A percentile compares a stretch with the other conserved stretches of the same genome.
Conservation (phyloP, 371 early-diverging fungal species). For the Mucor piriformis region DNA sequence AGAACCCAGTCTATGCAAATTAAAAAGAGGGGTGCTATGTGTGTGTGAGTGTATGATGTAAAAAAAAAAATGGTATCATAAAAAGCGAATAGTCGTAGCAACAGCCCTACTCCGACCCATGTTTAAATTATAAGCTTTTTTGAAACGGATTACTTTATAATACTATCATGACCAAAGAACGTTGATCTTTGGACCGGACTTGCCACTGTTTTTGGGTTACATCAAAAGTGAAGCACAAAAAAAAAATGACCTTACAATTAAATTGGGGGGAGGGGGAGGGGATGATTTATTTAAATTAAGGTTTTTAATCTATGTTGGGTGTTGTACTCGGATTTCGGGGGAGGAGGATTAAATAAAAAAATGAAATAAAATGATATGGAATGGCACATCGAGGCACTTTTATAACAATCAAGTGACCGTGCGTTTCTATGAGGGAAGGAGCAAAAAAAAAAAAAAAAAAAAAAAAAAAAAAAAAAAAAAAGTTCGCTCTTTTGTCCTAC, state of each 20-base stretch:
- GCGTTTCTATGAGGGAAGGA: background rate
- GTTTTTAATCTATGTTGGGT: background rate
- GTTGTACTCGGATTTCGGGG: background rate
- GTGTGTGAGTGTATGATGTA: no score
- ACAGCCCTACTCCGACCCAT: no score
- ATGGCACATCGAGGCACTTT: slow-evolving; percentile 13
- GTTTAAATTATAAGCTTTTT: no score
- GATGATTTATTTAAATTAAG: background rate
- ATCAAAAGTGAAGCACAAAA: background rate
- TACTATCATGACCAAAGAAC: background rate
- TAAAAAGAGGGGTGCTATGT: no score
- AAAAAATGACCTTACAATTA: no score
- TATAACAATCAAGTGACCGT: slow-evolving; percentile 1
- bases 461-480: background rate
- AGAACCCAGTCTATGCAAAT: no score
- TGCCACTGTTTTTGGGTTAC: slow-evolving; percentile 7
- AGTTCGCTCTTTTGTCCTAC: slow-evolving; percentile 8
- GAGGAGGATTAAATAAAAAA: background rate
- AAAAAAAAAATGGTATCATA: no score
- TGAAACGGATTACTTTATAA: background rate
- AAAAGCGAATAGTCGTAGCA: no score
- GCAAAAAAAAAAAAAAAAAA: background rate
- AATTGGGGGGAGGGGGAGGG: background rate
- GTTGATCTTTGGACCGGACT: slow-evolving; percentile 11
- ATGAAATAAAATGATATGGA: background rate